Evolutionary conservation across 352 stramenopile species (phyloP).

Genomic region (Phytophthora melonis): DNA sequence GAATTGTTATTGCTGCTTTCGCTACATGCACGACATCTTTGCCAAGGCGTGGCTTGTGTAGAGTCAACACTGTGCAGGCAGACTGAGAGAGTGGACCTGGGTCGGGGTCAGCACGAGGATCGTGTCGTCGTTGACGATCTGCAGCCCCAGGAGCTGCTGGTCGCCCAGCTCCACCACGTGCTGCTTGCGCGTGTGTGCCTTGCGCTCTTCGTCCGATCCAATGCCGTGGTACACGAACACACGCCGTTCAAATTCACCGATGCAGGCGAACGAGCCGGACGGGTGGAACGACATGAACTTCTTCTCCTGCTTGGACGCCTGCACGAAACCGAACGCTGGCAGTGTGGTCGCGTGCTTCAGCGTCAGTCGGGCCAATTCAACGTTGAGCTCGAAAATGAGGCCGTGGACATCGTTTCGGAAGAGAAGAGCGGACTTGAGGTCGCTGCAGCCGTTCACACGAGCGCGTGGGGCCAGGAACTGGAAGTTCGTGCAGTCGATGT

Average conservation of each 20-base stretch:
- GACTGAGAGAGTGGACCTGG: conserved; percentile 47
- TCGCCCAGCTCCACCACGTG: conserved; percentile 77
- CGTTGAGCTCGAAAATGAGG: conserved; percentile 63
- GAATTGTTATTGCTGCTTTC: not conserved
- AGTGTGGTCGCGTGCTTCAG: conserved; percentile 66
- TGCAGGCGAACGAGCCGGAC: conserved; percentile 62
- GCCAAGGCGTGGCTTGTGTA: not conserved
- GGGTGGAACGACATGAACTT: conserved; percentile 82
- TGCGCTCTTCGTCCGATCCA: conserved; percentile 32
- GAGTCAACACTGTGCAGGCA: conserved; percentile 21
- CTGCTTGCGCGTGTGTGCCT: conserved; percentile 66
- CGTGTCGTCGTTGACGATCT: conserved; percentile 48
- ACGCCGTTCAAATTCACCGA: conserved; percentile 82
- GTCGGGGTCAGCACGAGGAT: conserved; percentile 68
- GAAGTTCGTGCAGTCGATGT: conserved; percentile 77
- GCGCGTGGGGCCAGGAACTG: conserved; percentile 64
- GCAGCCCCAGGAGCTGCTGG: conserved; percentile 69
- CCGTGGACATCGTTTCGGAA: conserved; percentile 89
- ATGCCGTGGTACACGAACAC: conserved; percentile 78
- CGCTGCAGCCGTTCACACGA: conserved; percentile 17
- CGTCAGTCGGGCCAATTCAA: conserved; percentile 29
- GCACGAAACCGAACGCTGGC: conserved; percentile 85
- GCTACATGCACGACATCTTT: not conserved
- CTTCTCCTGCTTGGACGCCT: conserved; percentile 90
- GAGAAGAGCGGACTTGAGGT: conserved; percentile 53